These are phyloP conservation scores for Rusavskia elegans DNA, from an alignment of 495 filamentous ascomycete species.

Conservation along the genomic window DNA sequence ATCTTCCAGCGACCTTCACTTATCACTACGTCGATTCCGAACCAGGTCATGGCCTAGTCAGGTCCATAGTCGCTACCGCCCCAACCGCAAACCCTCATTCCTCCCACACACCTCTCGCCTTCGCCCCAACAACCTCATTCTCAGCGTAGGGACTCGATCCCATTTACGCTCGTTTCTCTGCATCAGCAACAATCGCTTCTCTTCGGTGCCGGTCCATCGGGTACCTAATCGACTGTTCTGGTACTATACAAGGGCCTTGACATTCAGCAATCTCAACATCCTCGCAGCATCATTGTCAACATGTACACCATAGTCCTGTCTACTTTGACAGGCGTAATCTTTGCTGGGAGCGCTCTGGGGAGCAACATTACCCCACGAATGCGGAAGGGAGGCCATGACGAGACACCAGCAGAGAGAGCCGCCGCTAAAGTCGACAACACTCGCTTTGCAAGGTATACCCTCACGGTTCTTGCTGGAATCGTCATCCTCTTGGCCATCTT, in stretches of 20 bases:
- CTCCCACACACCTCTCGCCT: too few relatives aligned
- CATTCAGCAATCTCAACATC: too few relatives aligned
- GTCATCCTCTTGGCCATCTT: conserved; percentile 34
- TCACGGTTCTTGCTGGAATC: conserved; percentile 34
- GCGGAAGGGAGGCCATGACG: background rate
- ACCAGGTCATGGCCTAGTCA: too few relatives aligned
- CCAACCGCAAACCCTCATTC: too few relatives aligned
- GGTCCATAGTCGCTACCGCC: too few relatives aligned
- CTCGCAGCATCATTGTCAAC: background rate
- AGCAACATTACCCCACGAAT: background rate
- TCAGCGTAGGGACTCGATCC: background rate
- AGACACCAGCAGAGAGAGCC: background rate
- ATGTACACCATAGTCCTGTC: background rate
- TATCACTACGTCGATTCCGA: too few relatives aligned
- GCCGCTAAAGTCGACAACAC: conserved; percentile 13
- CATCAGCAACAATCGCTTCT: background rate
- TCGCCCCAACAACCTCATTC: too few relatives aligned
- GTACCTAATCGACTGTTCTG: background rate
- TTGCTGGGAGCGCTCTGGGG: background rate
- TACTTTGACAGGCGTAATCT: background rate
- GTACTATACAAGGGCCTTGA: too few relatives aligned
- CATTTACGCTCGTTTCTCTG: background rate
- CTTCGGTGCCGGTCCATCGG: background rate
- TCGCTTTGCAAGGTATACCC: conserved; percentile 17
- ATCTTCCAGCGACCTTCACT: too few relatives aligned